A percentile compares a stretch with the other conserved stretches of the same genome.
phyloP scores from a whole-genome alignment of 2,329 filamentous ascomycete species.

The Neoarthrinium moseri region DNA sequence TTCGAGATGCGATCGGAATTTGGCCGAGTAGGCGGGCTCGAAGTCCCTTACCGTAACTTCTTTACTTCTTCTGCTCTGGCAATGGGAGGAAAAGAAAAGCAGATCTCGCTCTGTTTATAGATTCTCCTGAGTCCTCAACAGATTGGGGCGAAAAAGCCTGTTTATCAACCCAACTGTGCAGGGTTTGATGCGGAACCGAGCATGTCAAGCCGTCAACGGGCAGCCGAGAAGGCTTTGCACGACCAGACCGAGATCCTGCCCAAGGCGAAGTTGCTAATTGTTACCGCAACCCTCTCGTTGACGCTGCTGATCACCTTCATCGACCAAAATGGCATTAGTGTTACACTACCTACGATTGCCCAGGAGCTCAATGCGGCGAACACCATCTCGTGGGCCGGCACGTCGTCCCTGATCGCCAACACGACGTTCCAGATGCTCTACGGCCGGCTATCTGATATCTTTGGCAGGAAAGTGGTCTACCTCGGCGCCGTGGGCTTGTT shows the following conservation, averaged over 20 bases:
- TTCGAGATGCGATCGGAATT: slow-evolving; percentile 4
- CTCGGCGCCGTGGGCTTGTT: slow-evolving; percentile 27
- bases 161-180: no score
- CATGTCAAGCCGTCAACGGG: slow-evolving; percentile 7
- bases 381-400: slow-evolving; percentile 33
- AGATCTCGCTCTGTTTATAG: no score
- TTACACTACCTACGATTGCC: slow-evolving; percentile 35
- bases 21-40: neutral
- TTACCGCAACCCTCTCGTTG: slow-evolving; percentile 26
- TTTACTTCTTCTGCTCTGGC: neutral
- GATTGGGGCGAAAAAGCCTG: no score
- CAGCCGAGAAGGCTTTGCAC: slow-evolving; percentile 8
- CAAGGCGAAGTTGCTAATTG: slow-evolving; percentile 27
- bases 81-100: neutral
- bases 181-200: no score
- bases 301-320: slow-evolving; percentile 33
- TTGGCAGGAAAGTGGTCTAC: slow-evolving; percentile 32
- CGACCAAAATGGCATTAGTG: slow-evolving; percentile 34
- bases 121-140: no score
- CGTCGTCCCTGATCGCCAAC: slow-evolving; percentile 37
- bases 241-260: slow-evolving; percentile 21
- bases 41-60: neutral
- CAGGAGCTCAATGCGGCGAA: slow-evolving; percentile 27
- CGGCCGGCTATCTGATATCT: slow-evolving; percentile 65
- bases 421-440: slow-evolving; percentile 73